Evolutionary conservation across 2,329 filamentous ascomycete species (phyloP), one percentile per base, ranked within the genome.

Genomic region (Chalara sp.): DNA sequence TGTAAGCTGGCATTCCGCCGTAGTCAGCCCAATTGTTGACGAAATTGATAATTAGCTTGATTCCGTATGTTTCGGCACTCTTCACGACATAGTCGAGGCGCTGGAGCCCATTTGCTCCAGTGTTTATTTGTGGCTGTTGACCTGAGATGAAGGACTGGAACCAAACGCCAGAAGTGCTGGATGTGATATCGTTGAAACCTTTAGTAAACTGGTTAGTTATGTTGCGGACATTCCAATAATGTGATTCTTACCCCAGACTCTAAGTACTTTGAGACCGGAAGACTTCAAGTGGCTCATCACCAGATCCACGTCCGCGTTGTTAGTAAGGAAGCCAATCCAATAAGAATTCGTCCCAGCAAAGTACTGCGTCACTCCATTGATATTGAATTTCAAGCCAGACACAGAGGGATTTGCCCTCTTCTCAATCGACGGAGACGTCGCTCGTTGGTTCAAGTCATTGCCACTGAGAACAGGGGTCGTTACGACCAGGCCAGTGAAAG

Each of bases 1-100:
- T 73, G 58, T 84, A 84, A 1, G 77, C 76, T 10, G 72, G 69
- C 64, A 84, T 82, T 43, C 81, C 81, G 43, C 82, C 81, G 46
- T 83, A 85, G 58, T 86, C 83, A 48, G 72, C 71, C 81, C 82
- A 87, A 67, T 86, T 80, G 68, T 87, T 86, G 52, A 86, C 77
- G 44, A 84, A 79, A 56, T 78, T 75, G 58, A 83, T 74, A 51
- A 86, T 80, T 8, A 85, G 68, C 65, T 84, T 83, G 56, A 86
- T 70, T 3, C 76, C 76, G 53, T 76, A 70, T 53, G 72, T 70
- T 62, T 83, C 81, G 6, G 82, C 82, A 0, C 76, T 68, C 30
- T 72, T 65, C 47, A 86, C 80, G 2, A 85, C 79, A 49, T 79
- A 79, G 62, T 86, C 83, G 3, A 86, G 74, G n/a, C 80, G 74